phyloP scores from a whole-genome alignment of 306 rosid species.

The Casuarina cunninghamiana region DNA sequence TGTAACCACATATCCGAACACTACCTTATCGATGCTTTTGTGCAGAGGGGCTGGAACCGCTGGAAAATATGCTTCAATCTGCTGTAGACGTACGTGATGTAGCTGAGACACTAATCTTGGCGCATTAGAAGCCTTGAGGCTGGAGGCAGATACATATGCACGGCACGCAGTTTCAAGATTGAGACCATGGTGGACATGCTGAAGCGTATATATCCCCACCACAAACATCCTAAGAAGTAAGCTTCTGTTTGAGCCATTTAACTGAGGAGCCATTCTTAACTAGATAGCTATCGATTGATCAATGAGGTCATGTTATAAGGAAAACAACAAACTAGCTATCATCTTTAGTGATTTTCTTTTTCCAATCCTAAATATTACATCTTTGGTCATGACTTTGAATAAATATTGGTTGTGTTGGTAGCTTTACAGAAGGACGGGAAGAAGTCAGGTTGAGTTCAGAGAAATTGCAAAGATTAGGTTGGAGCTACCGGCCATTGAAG shows the following conservation, averaged over 20 bases:
- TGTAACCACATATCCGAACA: too few species aligned
- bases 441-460: not conserved
- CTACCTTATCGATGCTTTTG: not conserved
- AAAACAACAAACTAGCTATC: not conserved
- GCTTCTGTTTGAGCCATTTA: not conserved
- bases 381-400: not conserved
- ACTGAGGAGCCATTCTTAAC: not conserved
- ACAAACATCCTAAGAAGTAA: constrained; percentile 64
- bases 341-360: too few species aligned
- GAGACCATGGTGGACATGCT: constrained; percentile 54
- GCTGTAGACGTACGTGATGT: constrained; percentile 68
- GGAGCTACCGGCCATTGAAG: constrained; percentile 10
- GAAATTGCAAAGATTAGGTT: too few species aligned
- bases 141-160: constrained; percentile 69
- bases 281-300: not conserved
- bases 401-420: constrained; percentile 11
- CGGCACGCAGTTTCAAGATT: constrained; percentile 30
- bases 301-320: not conserved
- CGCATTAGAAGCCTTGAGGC: constrained; percentile 63
- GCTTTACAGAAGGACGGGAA: constrained; percentile 40
- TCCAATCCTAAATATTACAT: too few species aligned
- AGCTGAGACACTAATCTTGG: constrained; percentile 59
- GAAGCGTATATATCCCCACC: constrained; percentile 50
- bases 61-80: constrained; percentile 45
- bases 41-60: constrained; percentile 47